phyloP scores from a whole-genome alignment of 495 filamentous ascomycete genomes.

The Aspergillus biplanus region DNA sequence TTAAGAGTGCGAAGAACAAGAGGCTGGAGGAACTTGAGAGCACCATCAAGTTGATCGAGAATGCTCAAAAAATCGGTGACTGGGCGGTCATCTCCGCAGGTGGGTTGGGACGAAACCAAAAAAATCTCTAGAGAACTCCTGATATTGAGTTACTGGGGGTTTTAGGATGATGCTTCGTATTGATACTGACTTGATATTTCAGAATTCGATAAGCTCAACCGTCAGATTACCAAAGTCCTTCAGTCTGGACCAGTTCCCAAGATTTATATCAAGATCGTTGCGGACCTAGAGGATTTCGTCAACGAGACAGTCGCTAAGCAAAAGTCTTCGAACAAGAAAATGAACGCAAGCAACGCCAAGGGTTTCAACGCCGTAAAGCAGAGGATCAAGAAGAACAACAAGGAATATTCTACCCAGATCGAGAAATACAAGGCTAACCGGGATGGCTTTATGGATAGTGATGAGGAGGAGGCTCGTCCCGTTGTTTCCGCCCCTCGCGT shows the following conservation, averaged over 20 bases:
- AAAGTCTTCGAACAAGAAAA: slow-evolving; percentile 95
- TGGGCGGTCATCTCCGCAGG: slow-evolving; percentile 91
- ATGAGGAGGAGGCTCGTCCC: slow-evolving; percentile 65
- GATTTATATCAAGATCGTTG: slow-evolving; percentile 87
- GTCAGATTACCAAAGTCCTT: slow-evolving; percentile 78
- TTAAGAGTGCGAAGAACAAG: slow-evolving; percentile 98
- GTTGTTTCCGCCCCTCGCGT: slow-evolving; percentile 34
- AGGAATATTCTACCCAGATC: slow-evolving; percentile 85
- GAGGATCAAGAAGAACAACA: slow-evolving; percentile 96
- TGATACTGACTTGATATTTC: slow-evolving; percentile 27
- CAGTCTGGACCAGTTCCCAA: slow-evolving; percentile 80
- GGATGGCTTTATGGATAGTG: slow-evolving; percentile 79
- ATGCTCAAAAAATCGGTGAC: slow-evolving; percentile 95
- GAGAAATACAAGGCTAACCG: slow-evolving; percentile 84
- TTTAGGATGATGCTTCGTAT: slow-evolving; percentile 8
- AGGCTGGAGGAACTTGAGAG: slow-evolving; percentile 89
- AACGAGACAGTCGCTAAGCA: slow-evolving; percentile 92
- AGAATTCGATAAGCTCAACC: slow-evolving; percentile 99
- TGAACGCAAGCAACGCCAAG: slow-evolving; percentile 94
- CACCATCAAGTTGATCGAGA: slow-evolving; percentile 87
- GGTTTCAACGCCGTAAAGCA: slow-evolving; percentile 97
- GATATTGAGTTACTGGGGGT: slow-evolving; percentile 3
- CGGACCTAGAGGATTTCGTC: slow-evolving; percentile 94
- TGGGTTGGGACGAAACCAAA: slow-evolving; percentile 43
- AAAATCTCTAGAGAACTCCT: too few species aligned